Percentiles rank a stretch among this genome's conserved stretches.
Conservation (phyloP, 169 alveolate species). For the Eimeria necatrix region DNA sequence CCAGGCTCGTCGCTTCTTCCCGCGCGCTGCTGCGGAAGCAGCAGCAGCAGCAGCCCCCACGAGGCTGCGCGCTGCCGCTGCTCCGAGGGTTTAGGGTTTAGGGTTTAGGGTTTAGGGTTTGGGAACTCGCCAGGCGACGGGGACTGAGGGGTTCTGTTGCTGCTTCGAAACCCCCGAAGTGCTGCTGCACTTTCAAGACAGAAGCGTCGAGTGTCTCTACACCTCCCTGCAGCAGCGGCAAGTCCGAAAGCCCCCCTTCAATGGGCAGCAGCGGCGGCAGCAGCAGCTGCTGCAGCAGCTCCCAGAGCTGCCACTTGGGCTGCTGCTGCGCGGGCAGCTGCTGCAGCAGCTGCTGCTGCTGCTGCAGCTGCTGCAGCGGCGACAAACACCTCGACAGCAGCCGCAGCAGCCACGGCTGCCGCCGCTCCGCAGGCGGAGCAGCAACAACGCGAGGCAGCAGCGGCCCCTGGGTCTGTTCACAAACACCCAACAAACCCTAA, state of each 20-base stretch:
- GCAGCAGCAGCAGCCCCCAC: too few relatives aligned
- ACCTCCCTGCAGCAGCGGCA: constrained; percentile 55
- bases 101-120: not conserved
- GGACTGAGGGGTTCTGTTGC: not conserved
- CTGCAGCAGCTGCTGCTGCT: not conserved
- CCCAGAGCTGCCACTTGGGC: not conserved
- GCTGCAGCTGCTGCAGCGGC: constrained; percentile 37
- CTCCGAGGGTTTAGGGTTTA: too few relatives aligned
- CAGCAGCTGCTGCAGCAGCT: constrained; percentile 17
- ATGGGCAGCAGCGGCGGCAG: constrained; percentile 33
- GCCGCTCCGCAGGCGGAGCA: not conserved
- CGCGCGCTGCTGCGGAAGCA: too few relatives aligned
- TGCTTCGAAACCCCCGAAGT: not conserved
- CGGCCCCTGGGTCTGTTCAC: not conserved
- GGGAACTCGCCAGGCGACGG: not conserved
- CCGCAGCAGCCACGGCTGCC: not conserved
- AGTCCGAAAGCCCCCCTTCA: constrained; percentile 11
- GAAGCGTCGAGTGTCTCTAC: not conserved
- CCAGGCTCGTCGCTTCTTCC: too few relatives aligned
- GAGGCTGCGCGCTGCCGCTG: too few relatives aligned
- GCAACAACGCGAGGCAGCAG: not conserved
- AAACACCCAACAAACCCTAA: constrained; percentile 36
- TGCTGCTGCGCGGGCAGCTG: constrained; percentile 19
- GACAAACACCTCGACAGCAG: not conserved
- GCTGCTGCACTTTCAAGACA: constrained; percentile 17